A percentile compares a stretch with the other conserved stretches of the same genome.
phyloP scores from a whole-genome alignment of 345 rosid species.

The Corchorus olitorius region DNA sequence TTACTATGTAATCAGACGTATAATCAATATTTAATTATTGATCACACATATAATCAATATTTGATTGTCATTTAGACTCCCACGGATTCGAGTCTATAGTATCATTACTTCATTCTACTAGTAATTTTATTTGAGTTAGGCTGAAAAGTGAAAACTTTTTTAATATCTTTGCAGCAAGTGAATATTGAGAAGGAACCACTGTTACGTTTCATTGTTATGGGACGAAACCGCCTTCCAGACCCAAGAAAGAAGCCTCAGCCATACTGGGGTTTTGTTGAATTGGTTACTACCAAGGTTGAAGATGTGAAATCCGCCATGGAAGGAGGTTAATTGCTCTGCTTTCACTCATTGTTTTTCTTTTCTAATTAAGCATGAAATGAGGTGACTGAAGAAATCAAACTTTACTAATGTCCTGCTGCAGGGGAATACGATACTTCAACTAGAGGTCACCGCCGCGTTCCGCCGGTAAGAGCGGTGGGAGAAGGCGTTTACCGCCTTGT shows the following conservation, averaged over 20 bases:
- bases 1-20: too few relatives aligned
- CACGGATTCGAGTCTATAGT: too few relatives aligned
- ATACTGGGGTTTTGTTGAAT: constrained; percentile 76
- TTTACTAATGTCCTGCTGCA: constrained; percentile 26
- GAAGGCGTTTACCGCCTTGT: constrained; percentile 73
- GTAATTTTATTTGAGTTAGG: too few relatives aligned
- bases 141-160: background rate
- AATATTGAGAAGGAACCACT: constrained; percentile 57
- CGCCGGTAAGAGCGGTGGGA: constrained; percentile 63
- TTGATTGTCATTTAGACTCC: too few relatives aligned
- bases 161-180: constrained; percentile 39
- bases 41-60: too few relatives aligned
- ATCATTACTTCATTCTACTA: too few relatives aligned
- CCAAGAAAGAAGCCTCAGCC: constrained; percentile 58
- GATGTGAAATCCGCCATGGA: constrained; percentile 55
- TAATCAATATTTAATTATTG: too few relatives aligned
- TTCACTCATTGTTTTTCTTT: background rate
- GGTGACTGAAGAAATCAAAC: too few relatives aligned
- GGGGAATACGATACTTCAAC: constrained; percentile 72
- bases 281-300: constrained; percentile 63
- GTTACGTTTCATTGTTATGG: constrained; percentile 68
- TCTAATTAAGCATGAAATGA: background rate
- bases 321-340: constrained; percentile 43
- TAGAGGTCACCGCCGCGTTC: constrained; percentile 52
- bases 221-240: constrained; percentile 69